phyloP scores from a whole-genome alignment of 2,329 filamentous ascomycete species.

The Fusarium bulbicola region DNA sequence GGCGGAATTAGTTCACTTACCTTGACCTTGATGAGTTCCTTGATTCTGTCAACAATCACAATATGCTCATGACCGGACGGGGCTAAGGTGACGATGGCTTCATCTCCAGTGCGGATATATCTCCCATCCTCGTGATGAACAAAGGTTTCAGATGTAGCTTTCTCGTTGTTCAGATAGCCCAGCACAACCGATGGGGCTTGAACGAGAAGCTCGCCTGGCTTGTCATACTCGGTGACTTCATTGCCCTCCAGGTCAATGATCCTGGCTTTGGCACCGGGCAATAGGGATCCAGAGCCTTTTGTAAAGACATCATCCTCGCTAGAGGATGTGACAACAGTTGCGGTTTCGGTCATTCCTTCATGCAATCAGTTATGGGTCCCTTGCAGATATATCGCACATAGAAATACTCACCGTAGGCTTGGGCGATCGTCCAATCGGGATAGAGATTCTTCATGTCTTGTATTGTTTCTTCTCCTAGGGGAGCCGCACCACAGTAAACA shows the following conservation, averaged over 20 bases:
- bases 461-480: slow-evolving; percentile 74
- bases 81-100: slow-evolving; percentile 73
- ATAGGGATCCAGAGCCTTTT: slow-evolving; percentile 73
- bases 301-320: slow-evolving; percentile 68
- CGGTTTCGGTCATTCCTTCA: slow-evolving; percentile 43
- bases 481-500: slow-evolving; percentile 63
- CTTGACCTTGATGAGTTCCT: slow-evolving; percentile 81
- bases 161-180: slow-evolving; percentile 87
- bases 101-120: slow-evolving; percentile 88
- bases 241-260: slow-evolving; percentile 72
- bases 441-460: slow-evolving; percentile 68
- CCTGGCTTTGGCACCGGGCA: slow-evolving; percentile 70
- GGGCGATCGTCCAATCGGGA: slow-evolving; percentile 71
- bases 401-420: slow-evolving; percentile 70
- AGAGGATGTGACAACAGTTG: slow-evolving; percentile 46
- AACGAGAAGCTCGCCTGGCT: slow-evolving; percentile 83
- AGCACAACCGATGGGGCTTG: slow-evolving; percentile 80
- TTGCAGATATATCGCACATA: no score
- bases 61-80: slow-evolving; percentile 79
- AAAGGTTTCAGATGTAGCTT: slow-evolving; percentile 84
- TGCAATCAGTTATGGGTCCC: no score
- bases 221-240: slow-evolving; percentile 73
- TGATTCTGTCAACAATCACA: slow-evolving; percentile 80
- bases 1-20: slow-evolving; percentile 47
- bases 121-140: slow-evolving; percentile 69